Evolutionary conservation across 2,329 filamentous ascomycete genomes (phyloP), one percentile per base, ranked within the genome.

Genomic region (Thermomyces lanuginosus): DNA sequence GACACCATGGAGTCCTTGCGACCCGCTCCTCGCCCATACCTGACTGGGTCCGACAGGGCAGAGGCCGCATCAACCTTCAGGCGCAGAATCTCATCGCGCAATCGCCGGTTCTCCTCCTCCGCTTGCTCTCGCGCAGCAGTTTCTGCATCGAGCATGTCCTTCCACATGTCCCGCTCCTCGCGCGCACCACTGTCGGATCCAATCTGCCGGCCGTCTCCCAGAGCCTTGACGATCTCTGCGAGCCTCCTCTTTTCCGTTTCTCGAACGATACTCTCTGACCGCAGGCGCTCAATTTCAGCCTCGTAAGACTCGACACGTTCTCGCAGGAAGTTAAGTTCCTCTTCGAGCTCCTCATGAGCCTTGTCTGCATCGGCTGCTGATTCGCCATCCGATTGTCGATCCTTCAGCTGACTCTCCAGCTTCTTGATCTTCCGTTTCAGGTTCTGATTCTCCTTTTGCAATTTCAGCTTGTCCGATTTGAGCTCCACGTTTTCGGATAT

Each of bases 401-500:
- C 64, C 34, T 69, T 66, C 8, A 84, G 53, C 41, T 77, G 76
- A 46, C 79, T 81, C 53, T 95, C 84, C 24, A 95, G 56, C 41
- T 93, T 83, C 43, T 84, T 80, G 31, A 92, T 66, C 38, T 78
- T 75, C 35, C 77, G 73, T 12, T 82, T 74, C 30, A 95, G 53
- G 11, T 74, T 64, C 49, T 91, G 89, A 47, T 82, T 89, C 44
- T 98, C 89, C 37, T 91, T 81, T 51, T 92, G 82, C 31, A 89
- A 66, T 18, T 89, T 80, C 3, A 86, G 73, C 22, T 93, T 69
- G 34, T 80, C 81, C 0, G 86, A 92, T 53, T 91, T 89, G 25
- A 95, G 66, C 48, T 93, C 83, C 4, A 95, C 86, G 43, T 93
- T 98, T 53, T 93, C 86, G 22, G 82, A 83, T 42, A 95, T 92